These are phyloP conservation scores for Xylaria flabelliformis DNA, from an alignment of 495 filamentous ascomycete genomes.

Conservation along the genomic window DNA sequence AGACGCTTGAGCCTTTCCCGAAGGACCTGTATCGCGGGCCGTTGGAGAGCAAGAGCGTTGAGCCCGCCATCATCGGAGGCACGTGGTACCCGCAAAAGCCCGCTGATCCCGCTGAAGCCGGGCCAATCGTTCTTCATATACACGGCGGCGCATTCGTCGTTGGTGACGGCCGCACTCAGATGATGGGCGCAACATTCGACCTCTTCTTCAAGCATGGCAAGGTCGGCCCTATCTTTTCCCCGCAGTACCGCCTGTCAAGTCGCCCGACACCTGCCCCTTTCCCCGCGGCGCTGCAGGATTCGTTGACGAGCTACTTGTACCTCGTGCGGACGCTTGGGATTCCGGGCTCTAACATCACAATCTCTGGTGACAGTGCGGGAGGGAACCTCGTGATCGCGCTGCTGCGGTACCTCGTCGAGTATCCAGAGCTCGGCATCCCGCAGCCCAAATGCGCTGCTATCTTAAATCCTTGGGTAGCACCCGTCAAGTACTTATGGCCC, in stretches of 20 bases:
- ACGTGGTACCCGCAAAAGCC: conserved; percentile 28
- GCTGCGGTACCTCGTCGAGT: conserved; percentile 45
- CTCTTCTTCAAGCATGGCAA: conserved; percentile 31
- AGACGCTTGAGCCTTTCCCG: conserved; percentile 20
- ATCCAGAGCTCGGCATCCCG: conserved; percentile 18
- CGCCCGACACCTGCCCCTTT: conserved; percentile 41
- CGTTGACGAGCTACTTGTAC: conserved; percentile 49
- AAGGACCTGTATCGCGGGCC: conserved; percentile 25
- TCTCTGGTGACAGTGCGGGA: conserved; percentile 41
- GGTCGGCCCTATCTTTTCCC: conserved; percentile 36
- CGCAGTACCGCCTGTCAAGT: conserved; percentile 49
- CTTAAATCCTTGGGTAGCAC: conserved; percentile 16
- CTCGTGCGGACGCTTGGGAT: conserved; percentile 45
- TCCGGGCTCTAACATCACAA: conserved; percentile 34
- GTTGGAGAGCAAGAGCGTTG: conserved; percentile 11
- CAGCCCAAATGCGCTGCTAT: conserved; percentile 12
- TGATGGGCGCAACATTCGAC: conserved; percentile 31
- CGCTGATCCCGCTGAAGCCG: background rate
- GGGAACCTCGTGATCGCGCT: conserved; percentile 43
- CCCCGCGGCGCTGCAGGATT: conserved; percentile 56
- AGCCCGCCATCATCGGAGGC: conserved; percentile 24
- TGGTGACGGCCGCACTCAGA: conserved; percentile 34
- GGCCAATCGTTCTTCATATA: conserved; percentile 31
- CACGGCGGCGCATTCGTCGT: conserved; percentile 58
- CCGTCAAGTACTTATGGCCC: conserved; percentile 19